These are phyloP conservation scores for Phytomonas sp. DNA, from an alignment of 208 protist species.

Conservation along the genomic window DNA sequence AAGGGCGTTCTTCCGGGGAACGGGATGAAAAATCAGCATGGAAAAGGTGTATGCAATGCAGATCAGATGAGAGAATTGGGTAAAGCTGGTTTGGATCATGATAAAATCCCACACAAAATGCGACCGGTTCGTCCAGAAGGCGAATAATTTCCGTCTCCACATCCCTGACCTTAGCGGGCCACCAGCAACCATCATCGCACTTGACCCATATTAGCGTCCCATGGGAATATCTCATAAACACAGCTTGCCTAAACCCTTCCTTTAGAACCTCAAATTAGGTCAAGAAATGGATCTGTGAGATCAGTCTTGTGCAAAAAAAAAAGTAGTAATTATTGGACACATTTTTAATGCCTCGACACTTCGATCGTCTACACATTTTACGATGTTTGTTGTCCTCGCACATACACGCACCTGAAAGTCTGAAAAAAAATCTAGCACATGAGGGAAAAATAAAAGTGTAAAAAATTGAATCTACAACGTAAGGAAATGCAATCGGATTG, in stretches of 20 bases:
- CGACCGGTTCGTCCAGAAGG: constrained; percentile 25
- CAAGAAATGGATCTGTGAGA: not conserved
- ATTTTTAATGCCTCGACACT: not conserved
- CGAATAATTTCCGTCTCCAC: constrained; percentile 16
- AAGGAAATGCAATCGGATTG: not conserved
- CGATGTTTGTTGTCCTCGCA: not conserved
- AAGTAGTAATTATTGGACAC: not conserved
- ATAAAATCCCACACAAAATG: constrained; percentile 72
- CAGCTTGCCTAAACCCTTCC: not conserved
- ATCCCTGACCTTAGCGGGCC: constrained; percentile 46
- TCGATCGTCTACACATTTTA: not conserved
- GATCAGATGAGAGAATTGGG: constrained; percentile 24
- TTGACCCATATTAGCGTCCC: constrained; percentile 63
- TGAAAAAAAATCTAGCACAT: not conserved
- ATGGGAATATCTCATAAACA: constrained; percentile 30
- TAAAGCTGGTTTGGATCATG: constrained; percentile 62
- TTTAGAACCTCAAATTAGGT: not conserved
- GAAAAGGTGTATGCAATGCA: constrained; percentile 24
- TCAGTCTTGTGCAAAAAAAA: not conserved
- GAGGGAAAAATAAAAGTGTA: not conserved
- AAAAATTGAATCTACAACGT: not conserved
- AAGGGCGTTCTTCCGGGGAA: constrained; percentile 26
- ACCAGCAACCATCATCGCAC: constrained; percentile 80
- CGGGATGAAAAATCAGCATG: constrained; percentile 23
- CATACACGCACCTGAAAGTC: not conserved